Evolutionary conservation across 2,329 filamentous ascomycete genomes (phyloP), one percentile per base, ranked within the genome.

Genomic region (Diaporthe ilicicola): DNA sequence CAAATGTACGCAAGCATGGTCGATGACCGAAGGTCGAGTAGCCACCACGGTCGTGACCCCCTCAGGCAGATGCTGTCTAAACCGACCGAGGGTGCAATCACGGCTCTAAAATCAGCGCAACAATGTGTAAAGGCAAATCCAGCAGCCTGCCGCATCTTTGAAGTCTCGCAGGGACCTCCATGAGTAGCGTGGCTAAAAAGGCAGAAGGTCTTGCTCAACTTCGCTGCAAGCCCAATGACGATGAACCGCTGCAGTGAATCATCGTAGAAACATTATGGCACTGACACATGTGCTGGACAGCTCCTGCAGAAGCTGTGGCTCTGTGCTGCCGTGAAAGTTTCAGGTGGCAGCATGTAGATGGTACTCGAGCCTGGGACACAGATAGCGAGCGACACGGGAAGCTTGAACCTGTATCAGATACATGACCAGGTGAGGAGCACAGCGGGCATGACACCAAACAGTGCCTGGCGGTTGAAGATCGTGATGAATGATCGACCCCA

Each of bases 21-120:
- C 42, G 44, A 27, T 50, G 59, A n/a, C 44, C 59, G 42, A 50
- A 29, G 44, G 42, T 59, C 24, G 13, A 37, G 29, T 34, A 50
- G 29, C 44, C 44, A 37, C 44, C 44, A 37, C 59, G 44, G 59
- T 32, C 24, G 42, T 37, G 59, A 48, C 27, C 27, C 59, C 44
- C 17, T 34, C 39, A 48, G 7, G 44, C 44, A 50, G 13, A 37
- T 64, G 44, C 19, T 24, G 44, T 50, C 29, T 29, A 50, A 37
- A 44, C 29, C 22, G 37, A 44, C 29, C 22, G 37, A 32, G 19
- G 12, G 29, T 48, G 42, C 59, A 62, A 34, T 24, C 44, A 48
- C 42, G 19, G 59, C 59, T 64, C 44, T 13, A 64, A 37, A 19
- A 27, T 50, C 59, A 64, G 59, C 59, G 59, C 59, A 64, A 64